Evolutionary conservation across 164 flowering plant species (phyloP), one percentile per base, ranked within the genome.

Genomic region (Protea cynaroides): DNA sequence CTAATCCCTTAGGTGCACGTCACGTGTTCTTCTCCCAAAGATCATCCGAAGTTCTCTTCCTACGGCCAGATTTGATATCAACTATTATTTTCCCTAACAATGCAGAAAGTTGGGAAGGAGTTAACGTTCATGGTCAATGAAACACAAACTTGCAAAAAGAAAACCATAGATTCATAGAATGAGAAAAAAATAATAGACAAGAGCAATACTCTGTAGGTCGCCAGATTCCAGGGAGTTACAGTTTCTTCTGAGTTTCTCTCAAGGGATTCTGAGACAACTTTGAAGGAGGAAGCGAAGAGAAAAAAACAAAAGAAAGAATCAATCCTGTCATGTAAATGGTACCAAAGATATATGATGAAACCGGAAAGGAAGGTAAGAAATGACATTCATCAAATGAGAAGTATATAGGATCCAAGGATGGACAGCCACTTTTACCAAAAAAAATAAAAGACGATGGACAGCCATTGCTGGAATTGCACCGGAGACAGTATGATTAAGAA

Each of bases 401-500:
- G 15, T 3, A 4, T 49, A 49, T 49, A 2, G n/a, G 34, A 5
- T 29, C 34, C 34, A 29, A 29, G 5, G 34, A 29, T 29, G 34
- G 34, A n/a, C n/a, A n/a, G n/a, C n/a, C n/a, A n/a, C n/a, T n/a
- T n/a, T n/a, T n/a, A n/a, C n/a, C n/a, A n/a, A n/a, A n/a, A n/a
- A n/a, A n/a, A n/a, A n/a, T n/a, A n/a, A n/a, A n/a, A n/a, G n/a
- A n/a, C n/a, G n/a, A n/a, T n/a, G n/a, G n/a, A 29, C 6, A 15
- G 7, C 52, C 17, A 6, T 14, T 49, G 52, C 19, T 49, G n/a
- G 7, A 12, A 49, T 49, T 49, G 52, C 18, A 15, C n/a, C 52
- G 36, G 24, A 55, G 36, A 38, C 4, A 61, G 67, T 54, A 61
- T 36, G 65, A 53, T 36, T 60, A 58, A 69, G 63, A 63, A 50